These are phyloP conservation scores for Colletotrichum viniferum DNA, from an alignment of 2,329 filamentous ascomycete species.

Conservation along the genomic window DNA sequence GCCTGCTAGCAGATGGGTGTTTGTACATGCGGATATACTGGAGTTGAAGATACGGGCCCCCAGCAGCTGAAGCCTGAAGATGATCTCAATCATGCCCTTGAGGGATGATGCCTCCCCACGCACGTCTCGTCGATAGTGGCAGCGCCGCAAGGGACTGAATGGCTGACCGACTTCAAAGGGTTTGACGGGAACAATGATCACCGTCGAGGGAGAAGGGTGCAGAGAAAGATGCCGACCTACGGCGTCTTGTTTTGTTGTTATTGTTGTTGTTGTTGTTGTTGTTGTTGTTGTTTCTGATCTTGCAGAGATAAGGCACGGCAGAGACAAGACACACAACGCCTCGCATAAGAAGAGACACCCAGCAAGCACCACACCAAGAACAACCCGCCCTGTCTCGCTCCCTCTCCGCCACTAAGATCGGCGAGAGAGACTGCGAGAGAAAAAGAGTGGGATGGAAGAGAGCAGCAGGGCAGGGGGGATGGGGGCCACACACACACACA, in stretches of 20 bases:
- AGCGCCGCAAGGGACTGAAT: not conserved
- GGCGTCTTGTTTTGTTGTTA: not conserved
- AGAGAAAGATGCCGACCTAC: not conserved
- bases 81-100: not conserved
- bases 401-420: not conserved
- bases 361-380: not conserved
- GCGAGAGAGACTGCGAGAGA: not conserved
- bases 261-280: not conserved
- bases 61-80: not conserved
- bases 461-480: not conserved
- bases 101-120: conserved; percentile 7
- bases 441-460: not conserved
- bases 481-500: not conserved
- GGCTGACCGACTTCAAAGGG: too few species aligned
- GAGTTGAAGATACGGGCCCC: not conserved
- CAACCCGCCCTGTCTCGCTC: not conserved
- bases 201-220: not conserved
- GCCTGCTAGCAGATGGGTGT: too few species aligned
- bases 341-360: not conserved
- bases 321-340: not conserved
- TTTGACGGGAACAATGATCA: not conserved
- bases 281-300: not conserved
- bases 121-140: conserved; percentile 13
- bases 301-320: not conserved
- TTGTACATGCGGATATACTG: not conserved